Evolutionary conservation across 2,329 filamentous ascomycete genomes (phyloP).

Genomic region (Corinectria fuckeliana): DNA sequence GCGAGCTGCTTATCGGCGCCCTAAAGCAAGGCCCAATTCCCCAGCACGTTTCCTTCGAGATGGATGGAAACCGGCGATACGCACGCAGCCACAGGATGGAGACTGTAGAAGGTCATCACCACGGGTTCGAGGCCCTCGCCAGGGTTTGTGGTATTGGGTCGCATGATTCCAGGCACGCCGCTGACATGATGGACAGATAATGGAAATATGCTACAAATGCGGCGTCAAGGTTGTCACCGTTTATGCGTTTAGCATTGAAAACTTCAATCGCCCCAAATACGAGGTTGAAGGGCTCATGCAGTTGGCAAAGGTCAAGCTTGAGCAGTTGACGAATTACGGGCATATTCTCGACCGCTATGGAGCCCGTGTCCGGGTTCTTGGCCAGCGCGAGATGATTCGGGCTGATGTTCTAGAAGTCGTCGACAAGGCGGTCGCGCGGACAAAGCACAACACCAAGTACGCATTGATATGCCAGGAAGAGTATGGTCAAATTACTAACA

Average conservation of each 20-base stretch:
- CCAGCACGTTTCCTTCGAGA: constrained; percentile 97
- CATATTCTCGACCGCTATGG: constrained; percentile 93
- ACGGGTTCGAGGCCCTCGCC: constrained; percentile 94
- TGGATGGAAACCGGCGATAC: constrained; percentile 97
- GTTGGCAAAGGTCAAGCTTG: constrained; percentile 93
- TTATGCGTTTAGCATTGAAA: constrained; percentile 98
- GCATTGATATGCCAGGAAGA: constrained; percentile 28
- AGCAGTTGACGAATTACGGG: constrained; percentile 90
- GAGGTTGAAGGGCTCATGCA: constrained; percentile 98
- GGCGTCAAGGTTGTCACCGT: constrained; percentile 97
- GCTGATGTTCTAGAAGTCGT: constrained; percentile 89
- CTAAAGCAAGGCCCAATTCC: constrained; percentile 91
- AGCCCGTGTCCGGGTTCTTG: constrained; percentile 83
- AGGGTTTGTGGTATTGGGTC: constrained; percentile 67
- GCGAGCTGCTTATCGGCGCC: constrained; percentile 86
- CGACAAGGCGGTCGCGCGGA: constrained; percentile 84
- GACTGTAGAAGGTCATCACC: constrained; percentile 93
- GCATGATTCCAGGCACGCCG: not conserved
- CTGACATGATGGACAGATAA: constrained; percentile 62
- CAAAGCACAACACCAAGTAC: constrained; percentile 82
- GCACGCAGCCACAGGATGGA: constrained; percentile 91
- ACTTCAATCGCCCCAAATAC: constrained; percentile 96
- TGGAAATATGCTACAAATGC: constrained; percentile 98
- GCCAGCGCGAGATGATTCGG: constrained; percentile 82
- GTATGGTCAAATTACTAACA: constrained; percentile 17